Evolutionary conservation across 2,329 filamentous ascomycete species (phyloP).

Genomic region (Gyromitra esculenta): DNA sequence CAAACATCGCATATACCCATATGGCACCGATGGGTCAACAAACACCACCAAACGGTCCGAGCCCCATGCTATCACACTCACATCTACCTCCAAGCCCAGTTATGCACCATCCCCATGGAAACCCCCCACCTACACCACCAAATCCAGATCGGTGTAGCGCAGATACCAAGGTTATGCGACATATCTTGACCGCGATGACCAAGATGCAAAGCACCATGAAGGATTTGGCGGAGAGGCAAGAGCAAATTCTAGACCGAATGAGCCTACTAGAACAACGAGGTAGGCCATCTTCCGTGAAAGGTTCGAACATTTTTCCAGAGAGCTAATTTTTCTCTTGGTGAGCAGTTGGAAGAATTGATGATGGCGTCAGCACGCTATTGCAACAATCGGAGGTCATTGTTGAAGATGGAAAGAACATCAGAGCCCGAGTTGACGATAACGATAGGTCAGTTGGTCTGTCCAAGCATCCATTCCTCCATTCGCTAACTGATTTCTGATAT

Average conservation of each 20-base stretch:
- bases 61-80: slow-evolving; percentile 52
- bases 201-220: slow-evolving; percentile 56
- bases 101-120: slow-evolving; percentile 47
- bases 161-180: slow-evolving; percentile 53
- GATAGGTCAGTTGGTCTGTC: slow-evolving; percentile 52
- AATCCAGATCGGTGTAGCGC: slow-evolving; percentile 51
- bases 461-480: slow-evolving; percentile 33
- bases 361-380: slow-evolving; percentile 53
- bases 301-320: slow-evolving; percentile 13
- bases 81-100: slow-evolving; percentile 53
- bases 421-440: slow-evolving; percentile 54
- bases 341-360: slow-evolving; percentile 53
- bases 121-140: slow-evolving; percentile 46
- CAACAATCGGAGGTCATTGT: slow-evolving; percentile 55
- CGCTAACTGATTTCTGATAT: slow-evolving; percentile 46
- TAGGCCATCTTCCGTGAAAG: slow-evolving; percentile 27
- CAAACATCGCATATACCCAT: slow-evolving; percentile 50
- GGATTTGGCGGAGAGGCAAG: slow-evolving; percentile 55
- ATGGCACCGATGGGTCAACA: slow-evolving; percentile 50
- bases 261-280: slow-evolving; percentile 54
- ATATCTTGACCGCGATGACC: slow-evolving; percentile 53
- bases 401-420: slow-evolving; percentile 54
- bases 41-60: slow-evolving; percentile 44
- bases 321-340: not conserved
- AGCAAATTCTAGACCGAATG: slow-evolving; percentile 55